phyloP scores from a whole-genome alignment of 1,284 basidiomycete species.

The Phellinidium pouzarii region DNA sequence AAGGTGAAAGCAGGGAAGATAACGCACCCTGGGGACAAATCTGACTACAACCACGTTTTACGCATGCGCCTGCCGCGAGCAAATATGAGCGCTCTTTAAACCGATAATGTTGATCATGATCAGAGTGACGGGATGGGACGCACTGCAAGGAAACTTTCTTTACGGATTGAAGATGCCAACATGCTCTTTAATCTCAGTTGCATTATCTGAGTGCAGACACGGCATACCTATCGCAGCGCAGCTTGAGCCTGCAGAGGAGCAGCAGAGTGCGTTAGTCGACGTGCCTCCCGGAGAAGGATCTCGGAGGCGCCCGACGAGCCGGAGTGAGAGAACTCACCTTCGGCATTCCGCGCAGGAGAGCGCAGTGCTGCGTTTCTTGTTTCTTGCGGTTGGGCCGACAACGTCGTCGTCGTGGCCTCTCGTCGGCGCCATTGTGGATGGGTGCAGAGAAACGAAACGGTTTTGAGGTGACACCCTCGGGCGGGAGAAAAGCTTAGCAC shows the following conservation, averaged over 20 bases:
- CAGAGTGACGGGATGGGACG: conserved; percentile 5
- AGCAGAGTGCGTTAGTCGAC: conserved; percentile 31
- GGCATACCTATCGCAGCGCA: conserved; percentile 19
- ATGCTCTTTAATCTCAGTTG: conserved; percentile 8
- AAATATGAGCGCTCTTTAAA: background rate
- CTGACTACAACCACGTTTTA: conserved; percentile 19
- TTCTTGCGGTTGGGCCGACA: conserved; percentile 34
- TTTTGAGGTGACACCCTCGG: conserved; percentile 9
- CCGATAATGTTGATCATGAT: conserved; percentile 1
- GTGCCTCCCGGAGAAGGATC: conserved; percentile 32
- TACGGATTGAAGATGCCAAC: background rate
- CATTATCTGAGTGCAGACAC: background rate
- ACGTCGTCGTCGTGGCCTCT: conserved; percentile 22
- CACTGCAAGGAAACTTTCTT: conserved; percentile 20
- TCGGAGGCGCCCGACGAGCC: conserved; percentile 13
- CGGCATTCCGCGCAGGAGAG: conserved; percentile 59
- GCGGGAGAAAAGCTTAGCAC: too few relatives aligned
- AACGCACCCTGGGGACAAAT: conserved; percentile 19
- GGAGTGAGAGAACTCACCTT: conserved; percentile 33
- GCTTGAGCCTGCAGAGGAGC: conserved; percentile 14
- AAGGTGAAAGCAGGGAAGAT: conserved; percentile 29
- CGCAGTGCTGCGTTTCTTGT: conserved; percentile 43
- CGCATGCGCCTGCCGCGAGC: conserved; percentile 16
- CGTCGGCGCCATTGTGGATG: conserved; percentile 21
- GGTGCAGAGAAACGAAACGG: conserved; percentile 5